Percentiles rank a stretch among this genome's conserved stretches.
Evolutionary conservation across 2,329 filamentous ascomycete genomes (phyloP).

Genomic region (Thermomyces lanuginosus): DNA sequence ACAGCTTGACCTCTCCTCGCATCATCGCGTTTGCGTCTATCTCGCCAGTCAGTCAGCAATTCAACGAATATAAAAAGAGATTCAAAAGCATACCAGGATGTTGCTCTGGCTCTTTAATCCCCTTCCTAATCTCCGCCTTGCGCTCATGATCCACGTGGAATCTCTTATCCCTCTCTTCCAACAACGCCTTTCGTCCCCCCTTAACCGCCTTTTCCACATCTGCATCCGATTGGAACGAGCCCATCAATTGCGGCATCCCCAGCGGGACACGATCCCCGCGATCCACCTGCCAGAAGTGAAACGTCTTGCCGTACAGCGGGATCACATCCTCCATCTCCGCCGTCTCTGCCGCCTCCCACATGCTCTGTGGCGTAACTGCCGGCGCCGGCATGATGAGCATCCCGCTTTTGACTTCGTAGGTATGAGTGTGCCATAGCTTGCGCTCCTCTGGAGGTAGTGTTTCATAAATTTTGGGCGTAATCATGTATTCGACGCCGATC

Average conservation of each 20-base stretch:
- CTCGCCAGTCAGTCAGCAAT: constrained; percentile 1
- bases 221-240: constrained; percentile 32
- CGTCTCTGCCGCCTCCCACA: constrained; percentile 63
- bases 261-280: constrained; percentile 48
- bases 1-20: constrained; percentile 1
- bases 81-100: constrained; percentile 19
- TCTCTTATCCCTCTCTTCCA: constrained; percentile 37
- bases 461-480: constrained; percentile 51
- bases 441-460: constrained; percentile 51
- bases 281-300: constrained; percentile 77
- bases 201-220: constrained; percentile 11
- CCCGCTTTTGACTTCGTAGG: constrained; percentile 31
- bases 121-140: constrained; percentile 38
- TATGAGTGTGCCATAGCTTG: constrained; percentile 61
- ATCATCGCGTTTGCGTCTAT: constrained; percentile 6
- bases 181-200: constrained; percentile 18
- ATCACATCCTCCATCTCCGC: constrained; percentile 65
- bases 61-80: neutral
- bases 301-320: constrained; percentile 65
- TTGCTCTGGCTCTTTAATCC: constrained; percentile 25
- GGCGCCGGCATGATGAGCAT: constrained; percentile 28
- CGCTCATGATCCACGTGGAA: constrained; percentile 36
- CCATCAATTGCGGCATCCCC: constrained; percentile 48
- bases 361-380: constrained; percentile 31
- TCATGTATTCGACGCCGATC: constrained; percentile 81